These are phyloP conservation scores for Flammula alnicola DNA, from an alignment of 1,284 basidiomycete genomes.

Conservation along the genomic window DNA sequence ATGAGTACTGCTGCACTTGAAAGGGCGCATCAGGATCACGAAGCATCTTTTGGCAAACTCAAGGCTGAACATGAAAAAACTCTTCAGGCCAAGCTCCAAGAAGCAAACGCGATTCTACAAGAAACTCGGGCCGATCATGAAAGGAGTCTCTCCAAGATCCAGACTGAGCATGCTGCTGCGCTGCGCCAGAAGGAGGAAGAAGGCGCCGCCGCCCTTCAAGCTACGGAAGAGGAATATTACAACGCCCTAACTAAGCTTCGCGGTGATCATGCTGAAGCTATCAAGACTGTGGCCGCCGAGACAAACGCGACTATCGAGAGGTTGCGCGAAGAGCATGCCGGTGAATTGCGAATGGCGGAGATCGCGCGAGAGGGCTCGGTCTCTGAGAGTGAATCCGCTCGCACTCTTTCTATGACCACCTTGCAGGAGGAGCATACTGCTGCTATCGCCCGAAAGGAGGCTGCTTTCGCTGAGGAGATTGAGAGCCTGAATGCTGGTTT, in stretches of 20 bases:
- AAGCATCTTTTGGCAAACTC: conserved; percentile 53
- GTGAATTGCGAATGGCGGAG: conserved; percentile 69
- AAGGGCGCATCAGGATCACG: conserved; percentile 55
- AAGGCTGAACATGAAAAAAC: conserved; percentile 51
- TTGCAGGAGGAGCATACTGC: conserved; percentile 72
- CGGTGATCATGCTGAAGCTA: conserved; percentile 63
- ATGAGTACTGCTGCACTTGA: conserved; percentile 47
- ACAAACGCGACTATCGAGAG: conserved; percentile 63
- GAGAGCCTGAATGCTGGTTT: conserved; percentile 69
- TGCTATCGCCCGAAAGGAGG: conserved; percentile 68
- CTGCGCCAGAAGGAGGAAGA: conserved; percentile 67
- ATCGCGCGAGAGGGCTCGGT: conserved; percentile 75
- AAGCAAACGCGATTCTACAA: conserved; percentile 52
- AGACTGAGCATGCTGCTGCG: conserved; percentile 56
- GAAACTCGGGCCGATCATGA: conserved; percentile 57
- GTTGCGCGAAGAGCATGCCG: conserved; percentile 72
- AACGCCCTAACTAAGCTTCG: conserved; percentile 75
- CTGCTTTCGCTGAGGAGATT: conserved; percentile 62
- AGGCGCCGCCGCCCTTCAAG: conserved; percentile 55
- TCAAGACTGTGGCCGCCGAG: conserved; percentile 65
- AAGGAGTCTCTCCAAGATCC: conserved; percentile 50
- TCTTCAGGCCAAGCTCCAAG: conserved; percentile 50
- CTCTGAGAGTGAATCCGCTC: conserved; percentile 73
- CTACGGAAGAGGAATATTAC: conserved; percentile 81
- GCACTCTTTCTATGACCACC: conserved; percentile 58